Conservation (phyloP, 495 filamentous ascomycete genomes). For the Gamarada debralockiae region DNA sequence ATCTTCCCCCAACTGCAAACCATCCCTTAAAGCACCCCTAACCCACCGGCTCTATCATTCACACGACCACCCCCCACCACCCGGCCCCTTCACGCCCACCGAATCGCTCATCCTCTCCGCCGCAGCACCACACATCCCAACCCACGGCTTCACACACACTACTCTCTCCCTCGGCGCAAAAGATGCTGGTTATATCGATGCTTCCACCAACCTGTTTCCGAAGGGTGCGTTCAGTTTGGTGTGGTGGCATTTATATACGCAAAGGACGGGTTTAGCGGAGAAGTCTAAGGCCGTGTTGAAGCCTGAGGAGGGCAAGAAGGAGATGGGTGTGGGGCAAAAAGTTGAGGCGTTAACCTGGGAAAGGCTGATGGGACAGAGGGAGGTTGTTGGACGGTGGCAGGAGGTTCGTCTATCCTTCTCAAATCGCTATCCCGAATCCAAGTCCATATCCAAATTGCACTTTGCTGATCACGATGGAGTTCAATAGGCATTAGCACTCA, state of each 20-base stretch:
- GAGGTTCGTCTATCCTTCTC: conserved; percentile 56
- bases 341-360: conserved; percentile 65
- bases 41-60: conserved; percentile 61
- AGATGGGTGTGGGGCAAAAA: conserved; percentile 35
- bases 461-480: neutral
- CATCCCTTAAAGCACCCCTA: no score
- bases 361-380: conserved; percentile 66
- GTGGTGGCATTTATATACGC: conserved; percentile 71
- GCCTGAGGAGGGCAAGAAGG: conserved; percentile 15
- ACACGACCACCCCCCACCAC: conserved; percentile 52
- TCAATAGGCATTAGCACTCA: conserved; percentile 75
- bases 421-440: neutral
- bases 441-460: neutral
- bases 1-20: no score
- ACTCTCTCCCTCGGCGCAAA: conserved; percentile 74
- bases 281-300: conserved; percentile 22
- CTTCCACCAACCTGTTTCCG: conserved; percentile 77
- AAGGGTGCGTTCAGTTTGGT: conserved; percentile 77
- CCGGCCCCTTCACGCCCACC: conserved; percentile 60
- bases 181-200: conserved; percentile 81
- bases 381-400: conserved; percentile 73
- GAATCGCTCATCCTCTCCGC: conserved; percentile 78
- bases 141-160: conserved; percentile 72
- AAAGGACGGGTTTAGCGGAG: conserved; percentile 42
- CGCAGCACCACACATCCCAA: conserved; percentile 72